These are phyloP conservation scores for Fragilariopsis cylindrus DNA, from an alignment of 108 stramenopile genomes.

Conservation along the genomic window DNA sequence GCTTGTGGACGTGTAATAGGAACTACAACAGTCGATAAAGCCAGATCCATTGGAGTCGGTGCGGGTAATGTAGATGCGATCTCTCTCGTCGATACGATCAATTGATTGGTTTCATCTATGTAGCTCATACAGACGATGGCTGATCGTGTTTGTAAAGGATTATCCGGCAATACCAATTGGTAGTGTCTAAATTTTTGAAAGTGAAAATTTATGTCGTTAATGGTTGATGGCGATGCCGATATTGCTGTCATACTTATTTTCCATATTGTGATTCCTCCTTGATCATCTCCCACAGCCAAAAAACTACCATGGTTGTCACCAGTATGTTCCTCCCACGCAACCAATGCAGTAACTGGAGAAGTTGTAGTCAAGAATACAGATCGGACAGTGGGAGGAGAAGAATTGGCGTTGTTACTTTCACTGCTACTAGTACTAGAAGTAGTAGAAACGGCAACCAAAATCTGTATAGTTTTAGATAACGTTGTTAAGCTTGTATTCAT, in stretches of 20 bases:
- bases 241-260: not conserved
- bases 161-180: not conserved
- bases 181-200: not conserved
- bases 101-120: not conserved
- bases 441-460: conserved; percentile 27
- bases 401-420: not conserved
- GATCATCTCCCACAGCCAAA: conserved; percentile 32
- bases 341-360: conserved; percentile 29
- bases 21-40: not conserved
- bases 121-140: not conserved
- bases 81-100: conserved; percentile 13
- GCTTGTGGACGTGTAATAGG: not conserved
- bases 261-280: conserved; percentile 29
- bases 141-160: not conserved
- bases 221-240: not conserved
- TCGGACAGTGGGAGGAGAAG: not conserved
- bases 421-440: not conserved
- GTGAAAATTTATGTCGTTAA: not conserved
- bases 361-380: conserved; percentile 15
- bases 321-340: not conserved
- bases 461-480: conserved; percentile 29
- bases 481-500: conserved; percentile 30
- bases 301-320: not conserved
- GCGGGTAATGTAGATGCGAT: not conserved
- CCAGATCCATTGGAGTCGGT: not conserved